Percentiles rank a stretch among this genome's conserved stretches.
Conservation (phyloP, 345 rosid genomes). For the Iberis pinnata region DNA sequence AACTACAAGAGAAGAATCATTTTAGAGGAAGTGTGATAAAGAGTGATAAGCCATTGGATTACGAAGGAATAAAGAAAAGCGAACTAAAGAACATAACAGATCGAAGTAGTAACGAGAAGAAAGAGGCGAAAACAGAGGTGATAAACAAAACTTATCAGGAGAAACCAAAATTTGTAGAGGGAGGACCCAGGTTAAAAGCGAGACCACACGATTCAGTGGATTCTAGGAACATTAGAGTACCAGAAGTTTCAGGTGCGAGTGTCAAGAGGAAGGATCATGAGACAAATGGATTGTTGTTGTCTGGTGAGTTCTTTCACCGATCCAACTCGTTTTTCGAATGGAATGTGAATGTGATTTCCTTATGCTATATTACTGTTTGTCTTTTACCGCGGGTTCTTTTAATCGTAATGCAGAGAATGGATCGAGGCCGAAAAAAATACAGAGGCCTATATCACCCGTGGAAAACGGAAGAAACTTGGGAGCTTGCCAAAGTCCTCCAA, state of each 20-base stretch:
- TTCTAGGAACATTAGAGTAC: constrained; percentile 5
- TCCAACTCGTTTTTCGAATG: neutral
- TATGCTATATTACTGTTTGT: neutral
- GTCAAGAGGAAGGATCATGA: constrained; percentile 1
- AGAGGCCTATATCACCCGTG: constrained; percentile 26
- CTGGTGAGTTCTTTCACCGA: neutral
- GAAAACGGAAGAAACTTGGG: constrained; percentile 45
- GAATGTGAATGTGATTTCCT: neutral
- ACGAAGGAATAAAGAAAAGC: constrained; percentile 35
- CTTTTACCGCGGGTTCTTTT: constrained; percentile 24
- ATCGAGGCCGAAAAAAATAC: constrained; percentile 40
- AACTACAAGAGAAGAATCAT: constrained; percentile 33
- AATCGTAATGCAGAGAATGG: constrained; percentile 42
- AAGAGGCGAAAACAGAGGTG: constrained; percentile 34
- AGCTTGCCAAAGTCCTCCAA: constrained; percentile 27
- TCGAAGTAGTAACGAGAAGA: constrained; percentile 35
- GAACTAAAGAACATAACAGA: constrained; percentile 30
- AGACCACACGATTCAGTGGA: constrained; percentile 13
- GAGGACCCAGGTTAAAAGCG: constrained; percentile 18
- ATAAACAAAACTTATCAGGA: constrained; percentile 32
- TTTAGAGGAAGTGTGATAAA: constrained; percentile 29
- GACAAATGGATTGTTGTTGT: neutral
- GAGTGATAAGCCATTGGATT: constrained; percentile 33
- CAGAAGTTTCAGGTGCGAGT: constrained; percentile 9
- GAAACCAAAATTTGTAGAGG: constrained; percentile 25